Evolutionary conservation across 2,329 filamentous ascomycete genomes (phyloP), one percentile per base, ranked within the genome.

Genomic region (Byssochlamys sp.): DNA sequence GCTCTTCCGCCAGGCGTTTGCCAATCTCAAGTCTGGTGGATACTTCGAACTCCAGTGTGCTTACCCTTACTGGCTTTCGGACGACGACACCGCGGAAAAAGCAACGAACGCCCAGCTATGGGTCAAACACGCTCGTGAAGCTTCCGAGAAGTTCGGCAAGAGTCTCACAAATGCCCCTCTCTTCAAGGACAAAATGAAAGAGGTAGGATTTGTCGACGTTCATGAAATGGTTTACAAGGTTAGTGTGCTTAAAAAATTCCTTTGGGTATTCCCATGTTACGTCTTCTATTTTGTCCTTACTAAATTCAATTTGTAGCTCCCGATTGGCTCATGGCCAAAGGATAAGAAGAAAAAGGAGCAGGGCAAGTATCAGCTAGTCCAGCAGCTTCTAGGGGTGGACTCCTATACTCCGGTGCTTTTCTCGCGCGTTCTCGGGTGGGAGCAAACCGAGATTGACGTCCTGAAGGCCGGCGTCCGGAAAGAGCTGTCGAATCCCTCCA

Each of bases 151-250:
- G 39, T 60, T 60, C 33, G 63, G 63, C 19, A 63, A 62, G 53
- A 14, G 26, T 7, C 29, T 62, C 19, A 55, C 58, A 24, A 55
- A 68, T 19, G 67, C 65, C 45, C 57, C 66, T 19, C 59, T 67
- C 19, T 66, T 71, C n/a, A 69, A 71, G 59, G 64, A 68, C 28
- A 73, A 74, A 55, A 71, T 81, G 58, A 67, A 69, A 2, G 75
- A 77, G 2, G 78, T 74, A 0, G 81, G 81, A 0, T 83, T 82
- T 57, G 68, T 73, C 12, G 75, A 81, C 52, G 74, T 83, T 0
- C 68, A 69, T 0, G 75, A 80, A 60, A 65, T 70, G 2, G 59
- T 75, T 1, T 78, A 71, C 60, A 76, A 73, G 58, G 60, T 63
- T 39, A n/a, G 54, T 53, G 9, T 29, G 10, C 26, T 51, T 56